Base-by-base conservation (phyloP, 2,329 filamentous ascomycete genomes). In the Phyllosticta paracitricarpa region DNA sequence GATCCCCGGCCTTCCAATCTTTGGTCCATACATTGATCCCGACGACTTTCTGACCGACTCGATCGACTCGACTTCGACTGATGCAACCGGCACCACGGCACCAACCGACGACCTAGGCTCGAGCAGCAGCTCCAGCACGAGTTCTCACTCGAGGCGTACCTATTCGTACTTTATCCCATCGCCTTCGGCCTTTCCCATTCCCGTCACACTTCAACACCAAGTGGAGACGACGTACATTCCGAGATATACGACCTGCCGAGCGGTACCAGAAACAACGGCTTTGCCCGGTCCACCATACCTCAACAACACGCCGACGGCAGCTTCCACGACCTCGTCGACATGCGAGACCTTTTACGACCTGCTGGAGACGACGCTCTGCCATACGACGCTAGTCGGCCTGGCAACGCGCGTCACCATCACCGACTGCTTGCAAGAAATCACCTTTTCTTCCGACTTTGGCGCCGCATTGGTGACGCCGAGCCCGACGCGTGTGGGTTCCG, bases 391-490 rank as follows among this genome's bases (percentile, higher is more conserved):
- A 30, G 76, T 70, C 2, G 75, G 73, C 1, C 67, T 79, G 2
- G 74, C 71, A 1, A 71, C 72, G 6, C 72, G 72, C 54, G 70
- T 77, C 61, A 74, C 73, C 0, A 70, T 79, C 57, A 72, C 75
- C 14, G 68, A 73, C 5, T 79, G 77, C 64, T 68, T 69, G 25
- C 76, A 79, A 60, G 71, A 78, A 22, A 69, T 79, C 56, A 78
- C 77, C 3, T 79, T 78, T 64, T 78, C 76, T 1, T 78, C 71
- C 57, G 71, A 77, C 54, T 75, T 73, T 56, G 76, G 75, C n/a
- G 76, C 73, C 65, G 70, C 70, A 1, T 64, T 78, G n/a, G 71
- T 72, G 5, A 73, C 70, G 4, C 72, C 75, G 1, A 71, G 69
- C 9, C 69, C 73, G 5, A 68, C 68, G 0, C 62, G 64, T 4